Conservation (phyloP, 495 filamentous ascomycete species). For the Penicillium malachiteum region DNA sequence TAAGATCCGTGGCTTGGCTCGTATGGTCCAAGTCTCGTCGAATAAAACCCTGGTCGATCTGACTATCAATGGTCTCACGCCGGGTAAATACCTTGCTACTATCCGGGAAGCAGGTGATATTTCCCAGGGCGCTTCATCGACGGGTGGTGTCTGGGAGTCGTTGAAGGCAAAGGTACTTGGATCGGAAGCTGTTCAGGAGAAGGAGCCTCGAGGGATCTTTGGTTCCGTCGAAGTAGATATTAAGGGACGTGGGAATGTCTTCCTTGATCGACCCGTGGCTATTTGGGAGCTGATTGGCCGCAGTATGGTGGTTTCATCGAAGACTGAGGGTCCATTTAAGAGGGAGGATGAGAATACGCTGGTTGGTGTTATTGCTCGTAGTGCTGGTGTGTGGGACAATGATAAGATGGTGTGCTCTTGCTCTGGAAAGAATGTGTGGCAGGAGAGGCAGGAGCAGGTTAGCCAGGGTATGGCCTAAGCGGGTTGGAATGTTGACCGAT, state of each 20-base stretch:
- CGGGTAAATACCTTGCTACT: conserved; percentile 78
- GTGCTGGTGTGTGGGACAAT: conserved; percentile 96
- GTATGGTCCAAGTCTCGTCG: conserved; percentile 77
- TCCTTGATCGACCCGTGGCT: conserved; percentile 76
- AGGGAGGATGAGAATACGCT: conserved; percentile 77
- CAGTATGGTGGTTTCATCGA: conserved; percentile 74
- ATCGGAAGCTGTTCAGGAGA: conserved; percentile 28
- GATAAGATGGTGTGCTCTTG: conserved; percentile 96
- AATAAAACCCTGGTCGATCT: conserved; percentile 81
- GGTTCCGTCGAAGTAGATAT: conserved; percentile 69
- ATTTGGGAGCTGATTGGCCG: conserved; percentile 96
- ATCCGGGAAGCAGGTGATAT: conserved; percentile 90
- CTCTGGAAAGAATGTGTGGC: conserved; percentile 96
- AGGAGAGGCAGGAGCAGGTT: conserved; percentile 90
- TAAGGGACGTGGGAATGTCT: conserved; percentile 65
- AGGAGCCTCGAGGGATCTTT: conserved; percentile 63
- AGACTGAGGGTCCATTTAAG: conserved; percentile 48
- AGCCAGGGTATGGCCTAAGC: conserved; percentile 75
- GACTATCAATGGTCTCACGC: conserved; percentile 78
- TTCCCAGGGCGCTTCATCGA: conserved; percentile 73
- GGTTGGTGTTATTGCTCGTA: conserved; percentile 89
- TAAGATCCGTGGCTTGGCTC: conserved; percentile 71
- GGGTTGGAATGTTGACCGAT: conserved; percentile 1
- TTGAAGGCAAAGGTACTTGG: conserved; percentile 50
- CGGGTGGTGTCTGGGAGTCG: conserved; percentile 78